Base-by-base conservation (phyloP, 768 basidiomycete species). In the Albatrellus ellisii region DNA sequence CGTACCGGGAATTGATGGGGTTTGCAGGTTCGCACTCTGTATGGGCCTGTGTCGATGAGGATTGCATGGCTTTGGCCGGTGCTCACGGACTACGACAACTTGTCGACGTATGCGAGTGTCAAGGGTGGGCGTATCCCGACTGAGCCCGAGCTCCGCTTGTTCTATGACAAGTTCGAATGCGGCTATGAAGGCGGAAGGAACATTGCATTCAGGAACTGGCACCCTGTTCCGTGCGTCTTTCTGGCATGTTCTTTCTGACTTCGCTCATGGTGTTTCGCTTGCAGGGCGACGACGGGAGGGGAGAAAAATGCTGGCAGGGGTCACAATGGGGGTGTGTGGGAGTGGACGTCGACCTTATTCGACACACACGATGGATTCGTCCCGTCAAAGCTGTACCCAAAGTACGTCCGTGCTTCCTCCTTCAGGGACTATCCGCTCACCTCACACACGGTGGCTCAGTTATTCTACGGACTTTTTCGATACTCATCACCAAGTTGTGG, bases 321-420 rank as follows among this genome's bases (percentile, higher is more conserved):
- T n/a, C 74, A 77, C 47, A 95, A 98, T 50, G 94, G 94, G 7
- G 94, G 94, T 6, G 82, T 94, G 12, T 98, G 91, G 90, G 90
- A 95, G 64, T 97, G 91, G 91, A 94, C 92, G 0, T 81, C 79
- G n/a, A 90, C 89, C 15, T 48, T 69, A 21, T 21, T 36, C 25
- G 35, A 36, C 25, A 36, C 35, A 22, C 25, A 36, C 20, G 77
- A 87, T 2, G 91, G 88, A 0, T 99, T 81, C 56, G 67, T 67
- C 34, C 67, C 77, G 7, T 90, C 86, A 1, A 59, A 59, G 26
- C 54, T 94, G 37, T 99, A 98, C 58, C 95, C 95, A 20, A 95
- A 89, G 67, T 91, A 64, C 47, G 63, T n/a, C n/a, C 47, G 31
- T 14, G 46, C 26, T 26, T 4, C 25, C 2, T 4, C 18, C 37